Evolutionary conservation across 2,329 filamentous ascomycete species (phyloP).

Genomic region (Aspergillus amoenus): DNA sequence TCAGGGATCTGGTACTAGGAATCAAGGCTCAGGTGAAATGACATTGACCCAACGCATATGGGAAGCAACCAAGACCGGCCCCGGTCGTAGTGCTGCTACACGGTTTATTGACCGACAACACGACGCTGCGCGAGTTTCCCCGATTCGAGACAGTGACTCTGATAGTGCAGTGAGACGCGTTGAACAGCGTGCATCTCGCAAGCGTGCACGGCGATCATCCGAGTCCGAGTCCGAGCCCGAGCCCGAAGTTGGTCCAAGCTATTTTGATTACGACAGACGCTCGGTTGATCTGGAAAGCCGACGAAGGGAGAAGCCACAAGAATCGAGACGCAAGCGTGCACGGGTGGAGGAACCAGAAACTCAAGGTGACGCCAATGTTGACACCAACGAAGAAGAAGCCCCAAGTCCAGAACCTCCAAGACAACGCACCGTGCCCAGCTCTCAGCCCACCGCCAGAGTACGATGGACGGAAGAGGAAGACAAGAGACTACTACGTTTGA

Average conservation of each 20-base stretch:
- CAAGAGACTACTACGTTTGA: conserved; percentile 48
- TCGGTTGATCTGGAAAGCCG: conserved; percentile 29
- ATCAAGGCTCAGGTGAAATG: background rate
- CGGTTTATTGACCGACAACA: conserved; percentile 39
- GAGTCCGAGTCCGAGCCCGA: conserved; percentile 24
- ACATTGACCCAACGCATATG: conserved; percentile 10
- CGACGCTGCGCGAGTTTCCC: conserved; percentile 34
- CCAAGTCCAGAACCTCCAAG: background rate
- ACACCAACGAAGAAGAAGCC: background rate
- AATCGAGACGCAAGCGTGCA: conserved; percentile 11
- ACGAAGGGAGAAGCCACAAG: conserved; percentile 34
- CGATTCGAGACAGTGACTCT: conserved; percentile 28
- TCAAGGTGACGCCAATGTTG: background rate
- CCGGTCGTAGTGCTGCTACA: conserved; percentile 4
- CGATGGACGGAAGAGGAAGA: conserved; percentile 43
- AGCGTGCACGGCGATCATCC: conserved; percentile 16
- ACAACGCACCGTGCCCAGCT: background rate
- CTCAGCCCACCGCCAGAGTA: background rate
- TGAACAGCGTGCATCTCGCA: conserved; percentile 14
- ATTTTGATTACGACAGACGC: conserved; percentile 41
- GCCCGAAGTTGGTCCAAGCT: conserved; percentile 44
- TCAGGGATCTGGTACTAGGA: background rate
- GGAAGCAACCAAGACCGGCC: conserved; percentile 3
- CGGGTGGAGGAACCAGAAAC: background rate
- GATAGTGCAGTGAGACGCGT: conserved; percentile 17